phyloP scores from a whole-genome alignment of 768 basidiomycete species.

The Lactifluus hygrophoroides region DNA sequence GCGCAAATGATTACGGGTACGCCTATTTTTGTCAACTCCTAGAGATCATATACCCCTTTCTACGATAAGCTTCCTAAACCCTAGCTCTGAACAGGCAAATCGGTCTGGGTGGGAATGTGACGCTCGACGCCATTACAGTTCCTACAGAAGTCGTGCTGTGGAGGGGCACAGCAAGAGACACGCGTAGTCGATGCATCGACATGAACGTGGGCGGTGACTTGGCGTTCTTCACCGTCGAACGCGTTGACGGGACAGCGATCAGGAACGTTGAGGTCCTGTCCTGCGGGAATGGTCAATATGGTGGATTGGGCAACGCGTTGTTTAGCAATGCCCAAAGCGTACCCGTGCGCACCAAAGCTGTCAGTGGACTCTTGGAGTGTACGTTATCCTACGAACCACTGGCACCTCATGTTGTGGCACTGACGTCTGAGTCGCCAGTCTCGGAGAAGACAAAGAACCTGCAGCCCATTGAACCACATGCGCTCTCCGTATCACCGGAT shows the following conservation, averaged over 20 bases:
- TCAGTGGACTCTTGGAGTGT: slow-evolving; percentile 87
- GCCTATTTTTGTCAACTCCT: slow-evolving; percentile 16
- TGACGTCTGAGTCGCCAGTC: slow-evolving; percentile 34
- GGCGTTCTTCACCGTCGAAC: slow-evolving; percentile 70
- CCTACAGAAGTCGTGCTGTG: slow-evolving; percentile 82
- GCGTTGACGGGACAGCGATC: slow-evolving; percentile 29
- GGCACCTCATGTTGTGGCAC: background rate
- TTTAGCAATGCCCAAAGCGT: slow-evolving; percentile 65
- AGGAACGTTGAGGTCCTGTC: slow-evolving; percentile 51
- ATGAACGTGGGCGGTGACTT: slow-evolving; percentile 69
- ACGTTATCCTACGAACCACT: slow-evolving; percentile 25
- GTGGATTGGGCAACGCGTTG: slow-evolving; percentile 58
- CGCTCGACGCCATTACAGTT: slow-evolving; percentile 59
- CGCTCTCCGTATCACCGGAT: slow-evolving; percentile 59
- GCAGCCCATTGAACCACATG: slow-evolving; percentile 53
- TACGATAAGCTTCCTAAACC: slow-evolving; percentile 3
- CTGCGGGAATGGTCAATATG: slow-evolving; percentile 79
- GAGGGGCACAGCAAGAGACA: slow-evolving; percentile 41
- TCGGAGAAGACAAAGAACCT: slow-evolving; percentile 53
- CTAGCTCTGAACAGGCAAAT: slow-evolving; percentile 68
- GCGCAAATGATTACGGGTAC: slow-evolving; percentile 81
- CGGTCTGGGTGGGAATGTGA: slow-evolving; percentile 58
- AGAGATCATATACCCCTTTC: background rate
- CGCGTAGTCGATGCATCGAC: slow-evolving; percentile 51
- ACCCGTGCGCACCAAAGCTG: slow-evolving; percentile 64